Base-by-base conservation (phyloP, 495 filamentous ascomycete genomes). In the Bathelium albidoporum region DNA sequence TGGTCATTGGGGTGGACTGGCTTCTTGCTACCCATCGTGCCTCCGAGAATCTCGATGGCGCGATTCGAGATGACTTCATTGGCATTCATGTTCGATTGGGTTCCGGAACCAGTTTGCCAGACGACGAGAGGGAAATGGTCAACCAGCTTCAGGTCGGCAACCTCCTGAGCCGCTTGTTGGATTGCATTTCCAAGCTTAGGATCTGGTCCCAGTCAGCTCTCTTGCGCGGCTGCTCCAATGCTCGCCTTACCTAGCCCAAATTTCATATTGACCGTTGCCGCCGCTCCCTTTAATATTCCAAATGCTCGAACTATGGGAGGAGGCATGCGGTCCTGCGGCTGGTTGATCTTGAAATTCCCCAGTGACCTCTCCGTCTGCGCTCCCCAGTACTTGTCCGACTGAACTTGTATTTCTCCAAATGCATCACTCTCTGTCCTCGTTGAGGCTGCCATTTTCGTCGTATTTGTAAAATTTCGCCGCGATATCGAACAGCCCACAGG, bases 21-120 rank as follows among this genome's bases (percentile, higher is more conserved):
- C 81, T 94, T 95, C 85, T 98, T 98, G 77, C 81, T 84, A 62
- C 94, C 94, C 87, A 91, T 96, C 66, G 80, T 84, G 67, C 94
- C 94, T 63, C 94, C 94, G 18, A 98, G 81, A 63, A 98, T 94
- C 80, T 98, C 95, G 75, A 98, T 98, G 45, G 94, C 94, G 64
- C 94, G 90, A 83, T 98, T 98, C 64, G 93, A 96, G 78, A 98
- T 98, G 75, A 98, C 94, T 79, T 98, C 94, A 78, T 98, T 98
- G 74, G 94, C 92, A 81, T 98, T 98, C 94, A 98, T 98, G 85
- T 98, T 98, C 73, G 91, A 96, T 80, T 98, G 94, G 29, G 94
- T 98, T 70, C 94, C 94, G 20, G 95, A 97, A 62, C 94, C 94
- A 41, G 94, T 98, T 78, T 98, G 94, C 94, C 94, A 98, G 71